Evolutionary conservation across 1,139 yeast species (phyloP), one percentile per base, ranked within the genome.

Genomic region (Sugiyamaella paludigena): DNA sequence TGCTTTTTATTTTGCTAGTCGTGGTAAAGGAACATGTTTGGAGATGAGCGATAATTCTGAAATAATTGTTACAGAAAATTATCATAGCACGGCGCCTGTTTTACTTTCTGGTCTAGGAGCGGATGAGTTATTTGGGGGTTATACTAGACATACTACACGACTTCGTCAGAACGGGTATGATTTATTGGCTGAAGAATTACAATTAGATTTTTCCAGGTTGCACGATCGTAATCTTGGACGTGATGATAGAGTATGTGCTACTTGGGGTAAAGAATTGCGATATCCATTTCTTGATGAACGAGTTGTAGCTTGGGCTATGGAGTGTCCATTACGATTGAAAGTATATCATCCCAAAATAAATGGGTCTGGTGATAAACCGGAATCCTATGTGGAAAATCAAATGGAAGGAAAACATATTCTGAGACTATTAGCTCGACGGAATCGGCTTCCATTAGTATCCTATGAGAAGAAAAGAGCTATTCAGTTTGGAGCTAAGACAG

Each of bases 91-190:
- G 7, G 79, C 88, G 9, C 80, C 81, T 56, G 96, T 91, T 0
- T 68, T 91, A 9, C 73, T 94, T 37, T 87, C 96, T 51, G 98
- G 99, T 0, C 73, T 92, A n/a, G 99, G 99, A 1, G 98, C 98
- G 0, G 99, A 92, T 68, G 98, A 92, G 67, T 70, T 81, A 28
- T 89, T 86, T 71, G 99, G 95, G 0, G 99, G 99, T 0, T 92
- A 92, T 65, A 86, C 88, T 1, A 69, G 95, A 34, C 95, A 87
- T 61, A 82, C 80, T 48, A 69, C 80, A 31, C 56, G 55, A 40
- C 58, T 56, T 30, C 50, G 59, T 1, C 50, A 39, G 0, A 51
- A 54, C 2, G 67, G 74, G 2, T 61, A 64, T 15, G 63, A 56
- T 1, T 71, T 69, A 27, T 64, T 84, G 13, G 68, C 70, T 1